Evolutionary conservation across 441 rosid genomes (phyloP).

Genomic region (Euphorbia schlechtendalii): DNA sequence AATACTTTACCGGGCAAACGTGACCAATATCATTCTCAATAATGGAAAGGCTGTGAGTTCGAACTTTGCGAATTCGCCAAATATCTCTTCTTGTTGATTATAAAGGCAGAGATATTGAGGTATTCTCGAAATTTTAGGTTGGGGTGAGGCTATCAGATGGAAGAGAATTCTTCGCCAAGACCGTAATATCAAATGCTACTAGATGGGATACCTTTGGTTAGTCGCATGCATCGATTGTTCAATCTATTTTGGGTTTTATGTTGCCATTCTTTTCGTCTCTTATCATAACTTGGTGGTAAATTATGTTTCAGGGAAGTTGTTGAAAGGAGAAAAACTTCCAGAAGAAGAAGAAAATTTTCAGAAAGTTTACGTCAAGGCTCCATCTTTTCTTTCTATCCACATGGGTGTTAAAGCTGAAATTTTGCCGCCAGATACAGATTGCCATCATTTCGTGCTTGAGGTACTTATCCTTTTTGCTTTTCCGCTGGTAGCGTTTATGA

Average conservation of each 20-base stretch:
- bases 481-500: no score
- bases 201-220: constrained; percentile 99
- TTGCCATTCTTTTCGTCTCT: constrained; percentile 13
- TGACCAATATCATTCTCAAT: constrained; percentile 60
- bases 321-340: constrained; percentile 77
- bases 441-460: constrained; percentile 95
- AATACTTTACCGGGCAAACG: constrained; percentile 83
- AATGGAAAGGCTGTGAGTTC: constrained; percentile 78
- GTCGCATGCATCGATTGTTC: constrained; percentile 26
- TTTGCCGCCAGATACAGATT: constrained; percentile 83
- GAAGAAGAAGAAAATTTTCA: constrained; percentile 89
- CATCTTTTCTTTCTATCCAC: constrained; percentile 96
- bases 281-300: constrained; percentile 2
- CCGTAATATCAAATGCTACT: constrained; percentile 92
- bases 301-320: constrained; percentile 58
- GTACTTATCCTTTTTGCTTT: no score
- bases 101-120: constrained; percentile 8
- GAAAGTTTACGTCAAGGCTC: constrained; percentile 84
- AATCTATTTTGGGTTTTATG: no score
- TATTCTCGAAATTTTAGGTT: constrained; percentile 35
- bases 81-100: constrained; percentile 6
- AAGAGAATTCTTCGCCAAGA: constrained; percentile 64
- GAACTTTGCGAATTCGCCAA: constrained; percentile 13
- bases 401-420: constrained; percentile 86
- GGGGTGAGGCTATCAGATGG: constrained; percentile 91